Evolutionary conservation across 495 filamentous ascomycete genomes (phyloP).

Genomic region (Hyaloscypha hepaticicola): DNA sequence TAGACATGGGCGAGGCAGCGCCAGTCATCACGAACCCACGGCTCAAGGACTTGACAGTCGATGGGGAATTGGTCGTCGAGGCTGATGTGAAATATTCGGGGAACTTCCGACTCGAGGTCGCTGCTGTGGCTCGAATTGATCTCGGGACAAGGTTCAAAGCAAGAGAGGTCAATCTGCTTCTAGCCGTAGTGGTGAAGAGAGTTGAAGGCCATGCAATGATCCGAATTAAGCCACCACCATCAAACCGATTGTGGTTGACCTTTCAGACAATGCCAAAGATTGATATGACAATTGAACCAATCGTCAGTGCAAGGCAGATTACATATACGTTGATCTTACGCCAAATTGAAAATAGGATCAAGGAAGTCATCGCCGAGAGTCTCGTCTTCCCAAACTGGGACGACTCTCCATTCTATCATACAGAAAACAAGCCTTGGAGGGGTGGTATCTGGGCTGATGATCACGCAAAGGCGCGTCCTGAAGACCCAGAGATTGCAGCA

Average conservation of each 20-base stretch:
- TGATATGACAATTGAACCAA: constrained; percentile 88
- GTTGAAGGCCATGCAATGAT: constrained; percentile 82
- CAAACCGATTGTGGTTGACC: constrained; percentile 91
- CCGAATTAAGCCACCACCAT: constrained; percentile 90
- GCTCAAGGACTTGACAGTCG: constrained; percentile 84
- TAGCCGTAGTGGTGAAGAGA: constrained; percentile 82
- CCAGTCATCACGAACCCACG: constrained; percentile 88
- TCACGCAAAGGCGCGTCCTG: constrained; percentile 36
- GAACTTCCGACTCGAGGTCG: constrained; percentile 84
- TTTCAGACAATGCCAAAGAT: constrained; percentile 91
- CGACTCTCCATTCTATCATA: constrained; percentile 85
- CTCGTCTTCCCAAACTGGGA: constrained; percentile 96
- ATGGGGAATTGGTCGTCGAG: constrained; percentile 84
- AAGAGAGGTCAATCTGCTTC: constrained; percentile 82
- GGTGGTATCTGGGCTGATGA: constrained; percentile 87
- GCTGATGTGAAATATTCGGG: constrained; percentile 86
- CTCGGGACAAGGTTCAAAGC: constrained; percentile 85
- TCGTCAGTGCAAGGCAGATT: constrained; percentile 92
- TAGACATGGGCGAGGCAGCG: constrained; percentile 83
- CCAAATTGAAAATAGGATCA: constrained; percentile 90
- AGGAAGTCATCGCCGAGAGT: constrained; percentile 89
- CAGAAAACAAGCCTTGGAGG: constrained; percentile 69
- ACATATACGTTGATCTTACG: constrained; percentile 89
- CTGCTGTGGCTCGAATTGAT: constrained; percentile 86
- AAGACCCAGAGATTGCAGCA: constrained; percentile 44